Percentiles rank a stretch among this genome's conserved stretches.
Evolutionary conservation across 2,329 filamentous ascomycete species (phyloP).

Genomic region (Aureobasidium sp.): DNA sequence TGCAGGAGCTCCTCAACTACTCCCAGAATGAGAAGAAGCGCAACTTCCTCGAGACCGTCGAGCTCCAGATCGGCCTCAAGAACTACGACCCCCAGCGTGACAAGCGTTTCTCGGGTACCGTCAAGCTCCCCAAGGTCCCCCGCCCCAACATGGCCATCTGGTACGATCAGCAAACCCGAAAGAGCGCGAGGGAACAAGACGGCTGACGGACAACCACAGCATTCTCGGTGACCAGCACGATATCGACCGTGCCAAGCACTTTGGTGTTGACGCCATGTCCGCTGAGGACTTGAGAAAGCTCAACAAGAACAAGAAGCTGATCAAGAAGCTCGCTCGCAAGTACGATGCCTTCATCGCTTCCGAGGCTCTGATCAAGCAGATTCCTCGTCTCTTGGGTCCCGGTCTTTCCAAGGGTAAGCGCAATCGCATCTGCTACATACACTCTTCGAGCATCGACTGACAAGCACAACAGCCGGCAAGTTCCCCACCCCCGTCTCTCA

Average conservation of each 20-base stretch:
- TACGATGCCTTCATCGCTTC: constrained; percentile 99
- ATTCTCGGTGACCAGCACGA: constrained; percentile 93
- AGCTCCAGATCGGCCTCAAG: constrained; percentile 83
- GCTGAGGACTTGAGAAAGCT: constrained; percentile 99
- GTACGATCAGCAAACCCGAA: constrained; percentile 33
- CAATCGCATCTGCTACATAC: neutral
- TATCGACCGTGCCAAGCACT: constrained; percentile 99
- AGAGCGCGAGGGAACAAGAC: constrained; percentile 6
- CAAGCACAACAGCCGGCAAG: constrained; percentile 68
- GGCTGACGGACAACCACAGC: constrained; percentile 37
- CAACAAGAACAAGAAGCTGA: constrained; percentile 99
- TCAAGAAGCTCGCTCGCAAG: constrained; percentile 99
- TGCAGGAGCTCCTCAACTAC: constrained; percentile 90
- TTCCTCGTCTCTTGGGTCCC: constrained; percentile 97
- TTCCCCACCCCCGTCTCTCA: constrained; percentile 99
- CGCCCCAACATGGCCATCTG: constrained; percentile 87
- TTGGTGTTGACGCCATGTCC: constrained; percentile 96
- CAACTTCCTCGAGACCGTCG: constrained; percentile 35
- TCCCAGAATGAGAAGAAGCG: constrained; percentile 40
- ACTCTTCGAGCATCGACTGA: constrained; percentile 18
- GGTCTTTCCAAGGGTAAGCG: constrained; percentile 88
- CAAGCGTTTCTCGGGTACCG: constrained; percentile 99
- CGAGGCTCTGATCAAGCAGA: constrained; percentile 98
- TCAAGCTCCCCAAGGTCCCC: constrained; percentile 86
- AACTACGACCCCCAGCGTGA: constrained; percentile 98